Conservation (phyloP, 2,329 filamentous ascomycete genomes). For the Claviceps fusiformis region DNA sequence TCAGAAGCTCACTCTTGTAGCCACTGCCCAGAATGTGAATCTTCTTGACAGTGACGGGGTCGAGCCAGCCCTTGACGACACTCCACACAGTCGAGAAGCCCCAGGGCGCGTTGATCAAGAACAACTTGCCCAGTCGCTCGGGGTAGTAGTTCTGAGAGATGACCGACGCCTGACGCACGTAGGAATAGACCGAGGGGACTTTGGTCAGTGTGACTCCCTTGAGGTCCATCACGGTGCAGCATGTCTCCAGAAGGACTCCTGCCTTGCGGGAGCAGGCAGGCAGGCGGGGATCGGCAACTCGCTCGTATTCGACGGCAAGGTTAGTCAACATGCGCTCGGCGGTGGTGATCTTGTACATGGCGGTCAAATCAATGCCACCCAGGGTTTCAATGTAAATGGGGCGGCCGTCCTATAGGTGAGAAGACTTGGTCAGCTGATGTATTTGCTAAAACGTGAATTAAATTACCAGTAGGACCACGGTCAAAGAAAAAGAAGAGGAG, state of each 20-base stretch:
- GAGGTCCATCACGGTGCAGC: slow-evolving; percentile 96
- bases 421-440: not conserved
- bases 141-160: slow-evolving; percentile 99
- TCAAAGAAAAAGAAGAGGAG: not conserved
- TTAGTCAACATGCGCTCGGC: slow-evolving; percentile 91
- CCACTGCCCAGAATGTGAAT: slow-evolving; percentile 75
- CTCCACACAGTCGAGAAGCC: slow-evolving; percentile 78
- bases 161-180: slow-evolving; percentile 69
- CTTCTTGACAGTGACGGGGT: slow-evolving; percentile 92
- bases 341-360: slow-evolving; percentile 88
- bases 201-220: slow-evolving; percentile 82
- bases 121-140: slow-evolving; percentile 88
- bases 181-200: slow-evolving; percentile 72
- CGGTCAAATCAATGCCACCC: slow-evolving; percentile 78
- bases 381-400: slow-evolving; percentile 96
- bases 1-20: slow-evolving; percentile 74
- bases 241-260: slow-evolving; percentile 84
- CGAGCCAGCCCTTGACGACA: slow-evolving; percentile 84
- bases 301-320: slow-evolving; percentile 96
- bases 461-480: not conserved
- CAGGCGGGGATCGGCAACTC: slow-evolving; percentile 79
- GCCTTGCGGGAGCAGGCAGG: slow-evolving; percentile 91
- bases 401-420: slow-evolving; percentile 63
- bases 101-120: slow-evolving; percentile 97
- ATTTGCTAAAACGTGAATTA: not conserved